Conservation (phyloP, 352 stramenopile species). For the Globisporangium paroecandrum region DNA sequence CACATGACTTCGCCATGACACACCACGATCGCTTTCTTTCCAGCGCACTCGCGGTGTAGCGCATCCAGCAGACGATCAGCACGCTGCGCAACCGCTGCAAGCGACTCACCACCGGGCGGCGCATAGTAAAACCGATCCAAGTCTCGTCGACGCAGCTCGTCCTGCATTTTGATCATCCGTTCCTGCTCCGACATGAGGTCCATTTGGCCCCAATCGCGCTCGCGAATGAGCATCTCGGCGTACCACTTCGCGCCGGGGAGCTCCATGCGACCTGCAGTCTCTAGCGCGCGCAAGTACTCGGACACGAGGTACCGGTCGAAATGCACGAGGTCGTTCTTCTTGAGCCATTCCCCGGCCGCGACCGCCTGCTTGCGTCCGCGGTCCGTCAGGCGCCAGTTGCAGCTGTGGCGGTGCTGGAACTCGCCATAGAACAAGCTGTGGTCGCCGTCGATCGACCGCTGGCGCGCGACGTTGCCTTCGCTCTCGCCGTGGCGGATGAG, state of each 20-base stretch:
- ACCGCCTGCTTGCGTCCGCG: constrained; percentile 66
- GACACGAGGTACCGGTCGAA: constrained; percentile 88
- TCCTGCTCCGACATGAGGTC: constrained; percentile 89
- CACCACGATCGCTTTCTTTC: constrained; percentile 81
- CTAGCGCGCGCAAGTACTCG: constrained; percentile 84
- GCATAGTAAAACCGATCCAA: constrained; percentile 87
- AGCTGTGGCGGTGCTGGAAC: constrained; percentile 88
- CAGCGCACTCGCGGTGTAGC: constrained; percentile 77
- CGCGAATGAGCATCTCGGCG: constrained; percentile 84
- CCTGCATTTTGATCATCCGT: constrained; percentile 85
- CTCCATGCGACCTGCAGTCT: constrained; percentile 77
- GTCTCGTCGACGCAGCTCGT: constrained; percentile 78
- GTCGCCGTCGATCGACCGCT: constrained; percentile 79
- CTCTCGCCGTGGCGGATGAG: constrained; percentile 89
- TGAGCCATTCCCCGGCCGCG: constrained; percentile 79
- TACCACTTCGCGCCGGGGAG: constrained; percentile 79
- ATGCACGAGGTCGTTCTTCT: constrained; percentile 66
- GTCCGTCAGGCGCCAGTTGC: constrained; percentile 85
- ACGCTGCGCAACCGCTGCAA: constrained; percentile 79
- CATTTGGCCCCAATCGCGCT: constrained; percentile 88
- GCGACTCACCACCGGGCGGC: constrained; percentile 75
- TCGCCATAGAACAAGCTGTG: constrained; percentile 84
- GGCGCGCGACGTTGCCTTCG: constrained; percentile 84
- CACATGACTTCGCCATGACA: constrained; percentile 89
- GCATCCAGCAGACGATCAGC: constrained; percentile 72